phyloP scores from a whole-genome alignment of 805 yeast genomes.

The Yarrowia keelungensis region DNA sequence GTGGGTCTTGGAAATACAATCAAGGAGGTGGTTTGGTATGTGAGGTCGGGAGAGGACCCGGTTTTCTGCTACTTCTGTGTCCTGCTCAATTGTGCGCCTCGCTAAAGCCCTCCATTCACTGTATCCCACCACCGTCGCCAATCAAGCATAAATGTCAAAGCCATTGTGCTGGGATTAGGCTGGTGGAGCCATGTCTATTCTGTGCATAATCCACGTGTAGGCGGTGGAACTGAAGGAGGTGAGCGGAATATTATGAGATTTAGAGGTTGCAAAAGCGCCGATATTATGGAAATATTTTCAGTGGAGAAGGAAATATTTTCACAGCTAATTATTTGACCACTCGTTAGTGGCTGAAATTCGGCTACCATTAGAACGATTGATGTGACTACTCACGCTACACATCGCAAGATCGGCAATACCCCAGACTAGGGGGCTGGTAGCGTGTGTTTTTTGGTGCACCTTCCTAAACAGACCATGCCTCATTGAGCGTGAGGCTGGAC shows the following conservation, averaged over 20 bases:
- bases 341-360: too few relatives aligned
- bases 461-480: neutral
- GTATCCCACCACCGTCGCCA: neutral
- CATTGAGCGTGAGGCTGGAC: slow-evolving; percentile 6
- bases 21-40: neutral
- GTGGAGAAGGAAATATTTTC: neutral
- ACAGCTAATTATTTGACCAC: too few relatives aligned
- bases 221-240: slow-evolving; percentile 1
- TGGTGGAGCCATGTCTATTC: slow-evolving; percentile 29
- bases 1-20: neutral
- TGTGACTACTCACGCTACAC: neutral
- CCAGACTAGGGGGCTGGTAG: slow-evolving; percentile 25
- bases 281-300: too few relatives aligned
- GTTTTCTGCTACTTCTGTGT: neutral
- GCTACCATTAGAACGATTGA: too few relatives aligned
- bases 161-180: slow-evolving; percentile 36
- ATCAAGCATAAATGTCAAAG: slow-evolving; percentile 20
- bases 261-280: too few relatives aligned
- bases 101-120: neutral
- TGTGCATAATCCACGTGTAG: slow-evolving; percentile 37
- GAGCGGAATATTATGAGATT: neutral
- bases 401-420: neutral
- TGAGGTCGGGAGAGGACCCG: neutral
- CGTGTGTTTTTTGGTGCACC: slow-evolving; percentile 7
- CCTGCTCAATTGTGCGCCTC: neutral